Percentiles rank a stretch among this genome's conserved stretches.
Evolutionary conservation across 2,329 filamentous ascomycete genomes (phyloP).

Genomic region (Claviceps capensis): DNA sequence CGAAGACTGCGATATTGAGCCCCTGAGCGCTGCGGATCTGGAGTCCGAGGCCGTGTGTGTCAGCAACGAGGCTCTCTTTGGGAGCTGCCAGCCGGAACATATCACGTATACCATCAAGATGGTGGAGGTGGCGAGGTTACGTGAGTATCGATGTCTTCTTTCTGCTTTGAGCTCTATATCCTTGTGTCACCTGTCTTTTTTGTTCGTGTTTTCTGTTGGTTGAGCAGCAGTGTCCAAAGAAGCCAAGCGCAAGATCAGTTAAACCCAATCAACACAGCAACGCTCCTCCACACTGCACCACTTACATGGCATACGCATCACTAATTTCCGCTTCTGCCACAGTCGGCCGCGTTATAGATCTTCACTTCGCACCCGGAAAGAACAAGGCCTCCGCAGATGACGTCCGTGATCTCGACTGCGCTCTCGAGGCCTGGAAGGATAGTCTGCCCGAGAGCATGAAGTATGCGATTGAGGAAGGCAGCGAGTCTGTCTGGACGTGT

Average conservation of each 20-base stretch:
- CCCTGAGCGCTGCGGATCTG: conserved; percentile 17
- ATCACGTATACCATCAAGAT: conserved; percentile 23
- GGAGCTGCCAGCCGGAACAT: conserved; percentile 19
- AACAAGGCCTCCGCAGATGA: conserved; percentile 14
- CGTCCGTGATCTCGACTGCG: conserved; percentile 15
- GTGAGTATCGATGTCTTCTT: conserved; percentile 10
- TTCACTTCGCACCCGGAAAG: conserved; percentile 22
- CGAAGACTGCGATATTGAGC: conserved; percentile 26
- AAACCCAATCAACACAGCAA: too few species aligned
- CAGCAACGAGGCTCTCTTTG: conserved; percentile 12
- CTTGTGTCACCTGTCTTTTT: too few species aligned
- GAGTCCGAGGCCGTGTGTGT: conserved; percentile 15
- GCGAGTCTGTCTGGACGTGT: conserved; percentile 21
- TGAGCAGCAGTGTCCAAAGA: too few species aligned
- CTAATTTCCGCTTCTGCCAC: too few species aligned
- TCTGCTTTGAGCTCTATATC: background rate
- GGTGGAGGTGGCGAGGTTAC: conserved; percentile 22
- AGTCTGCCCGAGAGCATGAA: conserved; percentile 19
- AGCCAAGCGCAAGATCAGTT: too few species aligned
- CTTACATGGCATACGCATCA: too few species aligned
- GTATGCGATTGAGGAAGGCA: conserved; percentile 17
- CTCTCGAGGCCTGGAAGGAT: conserved; percentile 20
- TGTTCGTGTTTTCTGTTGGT: too few species aligned
- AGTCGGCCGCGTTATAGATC: conserved; percentile 23
- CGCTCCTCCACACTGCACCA: too few species aligned